Conservation (phyloP, 495 filamentous ascomycete genomes). For the Letharia columbiana region DNA sequence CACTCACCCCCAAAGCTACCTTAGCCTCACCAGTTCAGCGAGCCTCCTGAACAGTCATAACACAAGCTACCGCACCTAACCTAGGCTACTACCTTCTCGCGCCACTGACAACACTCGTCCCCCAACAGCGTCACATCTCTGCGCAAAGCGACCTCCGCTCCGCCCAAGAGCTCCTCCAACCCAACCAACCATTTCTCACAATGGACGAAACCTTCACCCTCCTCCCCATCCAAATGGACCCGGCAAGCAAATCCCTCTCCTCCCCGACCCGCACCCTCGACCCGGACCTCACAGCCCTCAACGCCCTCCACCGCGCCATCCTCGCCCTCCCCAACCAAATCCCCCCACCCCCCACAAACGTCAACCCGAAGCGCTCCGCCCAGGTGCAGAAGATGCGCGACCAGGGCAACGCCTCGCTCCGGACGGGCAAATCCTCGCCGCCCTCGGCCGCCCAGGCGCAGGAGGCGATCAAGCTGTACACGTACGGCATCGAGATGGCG, state of each 20-base stretch:
- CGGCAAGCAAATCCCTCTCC: slow-evolving; percentile 65
- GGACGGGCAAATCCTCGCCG: slow-evolving; percentile 54
- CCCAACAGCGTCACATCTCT: background rate
- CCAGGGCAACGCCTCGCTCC: slow-evolving; percentile 69
- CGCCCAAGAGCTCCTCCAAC: background rate
- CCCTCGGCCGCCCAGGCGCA: slow-evolving; percentile 10
- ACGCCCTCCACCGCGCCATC: slow-evolving; percentile 64
- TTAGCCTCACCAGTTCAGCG: background rate
- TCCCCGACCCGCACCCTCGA: slow-evolving; percentile 53
- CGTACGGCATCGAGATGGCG: slow-evolving; percentile 79
- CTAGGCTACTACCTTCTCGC: background rate
- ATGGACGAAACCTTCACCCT: slow-evolving; percentile 75
- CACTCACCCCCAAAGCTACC: background rate
- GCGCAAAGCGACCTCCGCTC: background rate
- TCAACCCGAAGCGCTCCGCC: slow-evolving; percentile 76
- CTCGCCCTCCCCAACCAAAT: slow-evolving; percentile 44
- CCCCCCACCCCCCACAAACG: slow-evolving; percentile 70
- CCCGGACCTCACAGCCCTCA: slow-evolving; percentile 52
- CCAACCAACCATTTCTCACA: slow-evolving; percentile 15
- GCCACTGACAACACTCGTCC: background rate
- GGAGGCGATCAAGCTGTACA: slow-evolving; percentile 78
- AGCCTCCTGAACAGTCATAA: background rate
- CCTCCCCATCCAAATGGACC: slow-evolving; percentile 73
- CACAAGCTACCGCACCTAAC: background rate
- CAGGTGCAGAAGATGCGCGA: slow-evolving; percentile 88